Base-by-base conservation (phyloP, 345 rosid genomes). In the Hirschfeldia incana region DNA sequence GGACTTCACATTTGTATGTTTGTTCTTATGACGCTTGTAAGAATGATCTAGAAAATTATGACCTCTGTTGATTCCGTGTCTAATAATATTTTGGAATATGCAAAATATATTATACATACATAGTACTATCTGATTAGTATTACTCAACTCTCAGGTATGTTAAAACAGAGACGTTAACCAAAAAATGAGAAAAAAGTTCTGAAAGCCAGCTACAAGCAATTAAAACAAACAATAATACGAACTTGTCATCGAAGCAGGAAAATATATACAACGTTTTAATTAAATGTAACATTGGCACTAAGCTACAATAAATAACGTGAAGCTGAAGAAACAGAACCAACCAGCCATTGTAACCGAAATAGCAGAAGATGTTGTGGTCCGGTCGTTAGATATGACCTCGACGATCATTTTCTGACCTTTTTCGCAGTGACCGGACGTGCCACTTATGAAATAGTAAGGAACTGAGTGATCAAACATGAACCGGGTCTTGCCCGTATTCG, bases 391-490 rank as follows among this genome's bases (percentile, higher is more conserved):
- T 59, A 10, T 4, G 64, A 60, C 65, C 8, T 60, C 65, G 15
- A 60, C 36, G 4, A 60, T 60, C 65, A 60, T 60, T n/a, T 28
- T 60, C 36, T 60, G 65, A 60, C 65, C 65, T 28, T 60, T 60
- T 28, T 60, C 65, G 65, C 65, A 60, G 65, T 60, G 65, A 28
- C 65, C 65, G 0, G 65, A 61, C 36, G 36, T 61, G 29, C 65
- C 65, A 61, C 65, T 60, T 28, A 60, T 60, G 65, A 60, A 60
- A 60, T 28, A 60, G 65, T 60, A 60, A 60, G 65, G 65, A 60
- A 61, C 34, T 28, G 65, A 12, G 34, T 61, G 65, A 61, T 61
- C 36, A 61, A 61, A 61, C 65, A 61, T 61, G 36, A 61, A 61
- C n/a, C 65, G 1, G 65, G 65, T 61, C 36, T 61, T 28, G 65